Evolutionary conservation across 495 filamentous ascomycete genomes (phyloP).

Genomic region (Rhizodiscina lignyota): DNA sequence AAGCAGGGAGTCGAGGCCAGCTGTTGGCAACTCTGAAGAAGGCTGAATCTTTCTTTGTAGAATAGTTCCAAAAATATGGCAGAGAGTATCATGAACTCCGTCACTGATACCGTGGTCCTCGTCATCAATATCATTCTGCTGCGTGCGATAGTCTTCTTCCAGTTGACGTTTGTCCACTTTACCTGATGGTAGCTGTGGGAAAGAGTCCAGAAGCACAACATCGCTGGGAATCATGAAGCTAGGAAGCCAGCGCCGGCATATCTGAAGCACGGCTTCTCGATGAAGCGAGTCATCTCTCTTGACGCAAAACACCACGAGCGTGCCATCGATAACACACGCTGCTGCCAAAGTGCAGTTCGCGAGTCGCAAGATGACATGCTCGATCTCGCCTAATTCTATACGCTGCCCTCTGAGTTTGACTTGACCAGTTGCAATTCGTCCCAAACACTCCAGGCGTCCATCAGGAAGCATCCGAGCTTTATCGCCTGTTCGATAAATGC

Average conservation of each 20-base stretch:
- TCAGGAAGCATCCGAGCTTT: constrained; percentile 50
- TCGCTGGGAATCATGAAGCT: constrained; percentile 63
- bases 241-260: constrained; percentile 57
- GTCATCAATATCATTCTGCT: constrained; percentile 1
- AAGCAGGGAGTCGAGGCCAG: constrained; percentile 55
- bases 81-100: too few species aligned
- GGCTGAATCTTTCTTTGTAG: constrained; percentile 26
- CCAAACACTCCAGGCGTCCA: constrained; percentile 65
- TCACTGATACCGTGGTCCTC: constrained; percentile 31
- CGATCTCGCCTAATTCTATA: constrained; percentile 71
- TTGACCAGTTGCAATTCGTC: constrained; percentile 61
- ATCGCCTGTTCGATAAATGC: constrained; percentile 76
- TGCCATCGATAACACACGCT: constrained; percentile 39
- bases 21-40: constrained; percentile 28
- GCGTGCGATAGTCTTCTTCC: constrained; percentile 31
- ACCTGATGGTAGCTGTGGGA: constrained; percentile 61
- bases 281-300: constrained; percentile 17
- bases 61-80: constrained; percentile 26
- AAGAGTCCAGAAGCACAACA: constrained; percentile 37
- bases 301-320: constrained; percentile 53
- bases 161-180: constrained; percentile 56
- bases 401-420: constrained; percentile 71
- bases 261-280: constrained; percentile 28
- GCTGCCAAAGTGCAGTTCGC: constrained; percentile 35
- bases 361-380: constrained; percentile 44